These are phyloP conservation scores for Curvularia sp. DNA, from an alignment of 2,329 filamentous ascomycete species.

Conservation along the genomic window DNA sequence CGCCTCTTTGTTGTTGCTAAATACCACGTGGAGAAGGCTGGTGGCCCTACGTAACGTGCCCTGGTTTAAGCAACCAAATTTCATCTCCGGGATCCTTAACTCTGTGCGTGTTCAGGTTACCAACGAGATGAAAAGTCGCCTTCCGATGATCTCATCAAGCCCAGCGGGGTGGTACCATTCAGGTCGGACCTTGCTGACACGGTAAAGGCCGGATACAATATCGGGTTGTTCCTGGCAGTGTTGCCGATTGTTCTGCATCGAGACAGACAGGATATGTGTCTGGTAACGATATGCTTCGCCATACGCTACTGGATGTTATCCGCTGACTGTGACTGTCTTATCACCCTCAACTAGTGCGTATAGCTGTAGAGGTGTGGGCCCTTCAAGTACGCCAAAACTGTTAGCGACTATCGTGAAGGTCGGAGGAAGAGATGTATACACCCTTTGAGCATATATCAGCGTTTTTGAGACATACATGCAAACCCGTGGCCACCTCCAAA, in stretches of 20 bases:
- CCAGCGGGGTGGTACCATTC: neutral
- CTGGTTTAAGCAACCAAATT: neutral
- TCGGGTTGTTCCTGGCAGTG: neutral
- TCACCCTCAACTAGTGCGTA: slow-evolving; percentile 22
- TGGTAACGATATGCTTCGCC: neutral
- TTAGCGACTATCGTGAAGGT: slow-evolving; percentile 28
- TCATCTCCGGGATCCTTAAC: neutral
- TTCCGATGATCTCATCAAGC: neutral
- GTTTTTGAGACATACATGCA: slow-evolving; percentile 12
- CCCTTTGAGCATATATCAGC: neutral
- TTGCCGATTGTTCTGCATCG: neutral
- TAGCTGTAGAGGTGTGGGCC: slow-evolving; percentile 20
- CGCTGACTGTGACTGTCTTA: neutral
- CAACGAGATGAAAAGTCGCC: neutral
- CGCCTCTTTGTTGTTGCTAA: neutral
- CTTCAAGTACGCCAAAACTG: slow-evolving; percentile 22
- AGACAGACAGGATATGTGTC: neutral
- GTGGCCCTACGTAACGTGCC: neutral
- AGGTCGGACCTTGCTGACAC: neutral
- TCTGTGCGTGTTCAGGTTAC: neutral
- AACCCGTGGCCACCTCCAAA: slow-evolving; percentile 25
- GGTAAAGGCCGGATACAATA: too few relatives aligned
- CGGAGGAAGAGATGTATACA: neutral
- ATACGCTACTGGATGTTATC: neutral
- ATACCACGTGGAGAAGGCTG: neutral